Evolutionary conservation across 805 yeast species (phyloP), one percentile per base, ranked within the genome.

Genomic region (Candida fluviatilis): DNA sequence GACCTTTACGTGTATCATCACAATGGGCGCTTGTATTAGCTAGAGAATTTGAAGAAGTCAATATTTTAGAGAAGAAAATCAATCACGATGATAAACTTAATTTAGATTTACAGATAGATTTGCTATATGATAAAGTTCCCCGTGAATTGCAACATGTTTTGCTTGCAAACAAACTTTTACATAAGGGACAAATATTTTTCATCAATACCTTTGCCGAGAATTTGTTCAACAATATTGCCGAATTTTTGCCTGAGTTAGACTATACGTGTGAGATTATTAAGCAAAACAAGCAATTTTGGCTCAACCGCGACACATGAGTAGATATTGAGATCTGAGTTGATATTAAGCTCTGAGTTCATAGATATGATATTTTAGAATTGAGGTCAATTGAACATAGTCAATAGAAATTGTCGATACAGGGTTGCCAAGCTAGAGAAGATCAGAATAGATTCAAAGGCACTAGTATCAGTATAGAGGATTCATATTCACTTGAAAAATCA

Each of bases 1-100:
- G 98, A 43, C 88, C 90, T 4, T 64, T 86, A 40, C 64, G 74
- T 26, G 77, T 87, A 2, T 82, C 91, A 16, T 76, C 86, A 1
- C 81, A 83, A 62, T 90, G 97, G 97, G 96, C 95, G 4, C 64
- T 76, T 44, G 77, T 82, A n/a, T 70, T 90, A 30, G 73, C 83
- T 1, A 66, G 84, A 45, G 97, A 90, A 60, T 86, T 89, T 49
- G 72, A 69, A 32, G 90, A 85, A 54, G 78, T 87, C 42, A 64
- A 71, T 4, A 57, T 54, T 25, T 64, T 89, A 24, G 82, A 81
- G 41, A 55, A 60, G 17, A 43, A 48, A 35, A 39, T 62, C 25
- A 34, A 41, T 16, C 24, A 33, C 5, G 42, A 34, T 18, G 19
- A 17, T 10, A 26, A 32, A 18, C 12, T 23, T 7, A 26, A 33